A percentile compares a stretch with the other conserved stretches of the same genome.
Evolutionary conservation across 352 stramenopile species (phyloP).

Genomic region (Phytophthora tubulina): DNA sequence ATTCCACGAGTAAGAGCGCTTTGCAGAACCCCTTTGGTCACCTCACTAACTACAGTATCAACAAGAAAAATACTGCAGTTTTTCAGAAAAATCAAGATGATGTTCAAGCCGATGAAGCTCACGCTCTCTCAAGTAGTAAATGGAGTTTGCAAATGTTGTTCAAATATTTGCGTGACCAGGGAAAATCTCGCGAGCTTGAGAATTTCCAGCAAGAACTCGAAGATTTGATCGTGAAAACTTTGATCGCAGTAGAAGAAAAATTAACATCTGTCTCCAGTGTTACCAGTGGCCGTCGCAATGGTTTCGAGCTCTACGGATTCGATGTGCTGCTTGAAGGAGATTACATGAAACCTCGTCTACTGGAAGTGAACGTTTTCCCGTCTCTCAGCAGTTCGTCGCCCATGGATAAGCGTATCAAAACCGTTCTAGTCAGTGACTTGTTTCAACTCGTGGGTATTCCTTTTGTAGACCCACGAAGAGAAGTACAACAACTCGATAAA

Average conservation of each 20-base stretch:
- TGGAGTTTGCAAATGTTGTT: slow-evolving; percentile 78
- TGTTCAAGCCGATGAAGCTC: slow-evolving; percentile 47
- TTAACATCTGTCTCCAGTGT: slow-evolving; percentile 51
- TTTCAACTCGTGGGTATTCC: slow-evolving; percentile 83
- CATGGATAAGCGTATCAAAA: slow-evolving; percentile 93
- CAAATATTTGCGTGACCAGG: slow-evolving; percentile 55
- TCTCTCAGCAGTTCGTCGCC: slow-evolving; percentile 86
- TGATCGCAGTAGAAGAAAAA: slow-evolving; percentile 88
- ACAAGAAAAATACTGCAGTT: slow-evolving; percentile 85
- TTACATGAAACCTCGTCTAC: slow-evolving; percentile 81
- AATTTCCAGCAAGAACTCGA: slow-evolving; percentile 61
- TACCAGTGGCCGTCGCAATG: slow-evolving; percentile 39
- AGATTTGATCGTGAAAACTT: slow-evolving; percentile 90
- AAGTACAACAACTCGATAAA: slow-evolving; percentile 48
- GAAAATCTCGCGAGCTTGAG: slow-evolving; percentile 51
- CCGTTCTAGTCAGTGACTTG: slow-evolving; percentile 87
- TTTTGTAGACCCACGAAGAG: slow-evolving; percentile 52
- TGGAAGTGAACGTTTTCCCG: slow-evolving; percentile 93
- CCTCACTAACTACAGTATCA: slow-evolving; percentile 94
- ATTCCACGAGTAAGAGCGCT: slow-evolving; percentile 68
- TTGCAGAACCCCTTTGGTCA: slow-evolving; percentile 88
- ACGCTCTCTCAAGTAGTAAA: slow-evolving; percentile 76
- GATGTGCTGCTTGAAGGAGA: slow-evolving; percentile 87
- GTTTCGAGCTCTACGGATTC: slow-evolving; percentile 93
- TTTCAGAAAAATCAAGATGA: slow-evolving; percentile 82